Conservation (phyloP, 352 stramenopile species). For the Saprolegnia diclina region DNA sequence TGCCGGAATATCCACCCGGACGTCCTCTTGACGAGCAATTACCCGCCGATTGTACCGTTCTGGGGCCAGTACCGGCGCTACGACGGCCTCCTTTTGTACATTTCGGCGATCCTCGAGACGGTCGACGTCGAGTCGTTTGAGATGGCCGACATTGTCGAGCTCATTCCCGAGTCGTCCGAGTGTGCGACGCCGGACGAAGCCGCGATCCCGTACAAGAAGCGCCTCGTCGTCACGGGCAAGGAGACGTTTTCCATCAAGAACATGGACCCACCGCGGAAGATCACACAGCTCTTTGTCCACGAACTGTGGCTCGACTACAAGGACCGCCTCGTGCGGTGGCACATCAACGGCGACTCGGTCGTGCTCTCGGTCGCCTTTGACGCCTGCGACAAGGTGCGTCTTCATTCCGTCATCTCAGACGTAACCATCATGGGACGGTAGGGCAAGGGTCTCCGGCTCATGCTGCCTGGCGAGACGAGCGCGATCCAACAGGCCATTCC, state of each 20-base stretch:
- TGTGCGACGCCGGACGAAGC: constrained; percentile 41
- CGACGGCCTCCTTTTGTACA: constrained; percentile 70
- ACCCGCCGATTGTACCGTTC: constrained; percentile 78
- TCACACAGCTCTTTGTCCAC: constrained; percentile 82
- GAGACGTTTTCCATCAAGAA: constrained; percentile 66
- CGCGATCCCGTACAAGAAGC: constrained; percentile 39
- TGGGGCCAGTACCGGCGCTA: constrained; percentile 81
- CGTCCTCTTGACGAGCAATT: constrained; percentile 73
- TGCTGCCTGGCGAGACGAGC: constrained; percentile 65
- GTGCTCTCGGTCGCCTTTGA: constrained; percentile 77
- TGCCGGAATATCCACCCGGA: constrained; percentile 79
- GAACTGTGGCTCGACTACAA: constrained; percentile 83
- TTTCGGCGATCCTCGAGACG: constrained; percentile 73
- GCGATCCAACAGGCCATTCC: constrained; percentile 71
- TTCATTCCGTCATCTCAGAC: not conserved
- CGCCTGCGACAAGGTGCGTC: constrained; percentile 30
- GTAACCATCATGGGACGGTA: constrained; percentile 29
- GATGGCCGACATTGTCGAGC: constrained; percentile 63
- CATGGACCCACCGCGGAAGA: constrained; percentile 41
- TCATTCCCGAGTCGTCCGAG: constrained; percentile 61
- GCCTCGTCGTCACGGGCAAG: constrained; percentile 73
- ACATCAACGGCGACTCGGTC: constrained; percentile 76
- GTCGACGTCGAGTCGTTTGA: constrained; percentile 71
- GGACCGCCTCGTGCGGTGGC: constrained; percentile 72
- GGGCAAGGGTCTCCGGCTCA: constrained; percentile 71